phyloP scores from a whole-genome alignment of 2,329 filamentous ascomycete species.

The Ophiostoma montium region DNA sequence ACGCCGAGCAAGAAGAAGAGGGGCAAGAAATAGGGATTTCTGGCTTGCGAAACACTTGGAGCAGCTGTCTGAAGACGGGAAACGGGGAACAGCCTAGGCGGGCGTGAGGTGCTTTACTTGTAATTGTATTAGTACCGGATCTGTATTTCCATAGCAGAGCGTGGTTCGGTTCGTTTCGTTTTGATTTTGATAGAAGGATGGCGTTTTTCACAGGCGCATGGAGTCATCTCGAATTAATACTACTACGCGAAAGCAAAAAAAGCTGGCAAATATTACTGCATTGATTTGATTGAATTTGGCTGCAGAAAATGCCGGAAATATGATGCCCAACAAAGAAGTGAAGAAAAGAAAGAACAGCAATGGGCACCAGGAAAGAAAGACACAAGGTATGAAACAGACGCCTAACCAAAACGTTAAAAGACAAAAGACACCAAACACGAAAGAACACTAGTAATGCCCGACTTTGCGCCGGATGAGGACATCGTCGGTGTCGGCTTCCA shows the following conservation, averaged over 20 bases:
- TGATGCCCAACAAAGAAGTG: not conserved
- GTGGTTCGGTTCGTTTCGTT: not conserved
- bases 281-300: not conserved
- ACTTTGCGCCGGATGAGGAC: conserved; percentile 35
- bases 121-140: too few relatives aligned
- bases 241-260: too few relatives aligned
- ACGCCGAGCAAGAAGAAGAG: conserved; percentile 47
- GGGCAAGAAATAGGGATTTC: conserved; percentile 38
- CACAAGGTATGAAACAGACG: too few relatives aligned
- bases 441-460: conserved; percentile 6
- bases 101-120: too few relatives aligned
- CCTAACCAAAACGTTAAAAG: too few relatives aligned
- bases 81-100: too few relatives aligned
- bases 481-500: conserved; percentile 27
- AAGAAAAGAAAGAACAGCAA: not conserved
- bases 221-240: not conserved
- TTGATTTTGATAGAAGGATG: not conserved
- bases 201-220: not conserved
- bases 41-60: not conserved
- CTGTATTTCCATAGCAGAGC: not conserved
- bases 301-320: not conserved
- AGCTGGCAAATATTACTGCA: too few relatives aligned
- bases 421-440: too few relatives aligned
- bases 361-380: not conserved
- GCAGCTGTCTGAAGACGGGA: not conserved